Percentiles rank a stretch among this genome's conserved stretches.
phyloP scores from a whole-genome alignment of 2,329 filamentous ascomycete species.

The Lanzia echinophila region DNA sequence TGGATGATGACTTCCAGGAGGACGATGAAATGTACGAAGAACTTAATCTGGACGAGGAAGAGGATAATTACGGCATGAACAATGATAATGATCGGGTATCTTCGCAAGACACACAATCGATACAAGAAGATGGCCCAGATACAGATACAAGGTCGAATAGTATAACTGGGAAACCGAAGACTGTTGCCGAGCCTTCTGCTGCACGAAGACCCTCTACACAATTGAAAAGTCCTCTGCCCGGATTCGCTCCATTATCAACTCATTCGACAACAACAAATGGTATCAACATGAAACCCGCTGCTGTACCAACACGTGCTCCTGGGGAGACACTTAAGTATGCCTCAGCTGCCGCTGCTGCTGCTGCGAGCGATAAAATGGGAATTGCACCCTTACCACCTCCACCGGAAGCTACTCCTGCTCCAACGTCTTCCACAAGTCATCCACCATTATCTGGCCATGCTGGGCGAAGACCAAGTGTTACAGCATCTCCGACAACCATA shows the following conservation, averaged over 20 bases:
- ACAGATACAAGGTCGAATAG: conserved; percentile 41
- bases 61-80: conserved; percentile 75
- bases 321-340: conserved; percentile 95
- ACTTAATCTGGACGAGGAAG: conserved; percentile 84
- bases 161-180: conserved; percentile 43
- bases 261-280: conserved; percentile 48
- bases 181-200: conserved; percentile 51
- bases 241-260: conserved; percentile 62
- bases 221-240: conserved; percentile 89
- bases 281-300: conserved; percentile 83
- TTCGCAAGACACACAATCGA: conserved; percentile 90
- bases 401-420: conserved; percentile 54
- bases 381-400: conserved; percentile 92
- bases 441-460: conserved; percentile 34
- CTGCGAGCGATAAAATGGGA: conserved; percentile 86
- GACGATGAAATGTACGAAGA: conserved; percentile 96
- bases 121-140: conserved; percentile 76
- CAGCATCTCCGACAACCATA: conserved; percentile 46
- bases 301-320: conserved; percentile 73
- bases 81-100: conserved; percentile 79
- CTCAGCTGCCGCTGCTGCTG: conserved; percentile 88
- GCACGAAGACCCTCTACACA: conserved; percentile 76
- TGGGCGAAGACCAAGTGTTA: conserved; percentile 47
- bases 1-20: conserved; percentile 84
- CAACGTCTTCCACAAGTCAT: conserved; percentile 33